A percentile compares a stretch with the other conserved stretches of the same genome.
Evolutionary conservation across 2,329 filamentous ascomycete species (phyloP).

Genomic region (Torrubiella hemipterigena): DNA sequence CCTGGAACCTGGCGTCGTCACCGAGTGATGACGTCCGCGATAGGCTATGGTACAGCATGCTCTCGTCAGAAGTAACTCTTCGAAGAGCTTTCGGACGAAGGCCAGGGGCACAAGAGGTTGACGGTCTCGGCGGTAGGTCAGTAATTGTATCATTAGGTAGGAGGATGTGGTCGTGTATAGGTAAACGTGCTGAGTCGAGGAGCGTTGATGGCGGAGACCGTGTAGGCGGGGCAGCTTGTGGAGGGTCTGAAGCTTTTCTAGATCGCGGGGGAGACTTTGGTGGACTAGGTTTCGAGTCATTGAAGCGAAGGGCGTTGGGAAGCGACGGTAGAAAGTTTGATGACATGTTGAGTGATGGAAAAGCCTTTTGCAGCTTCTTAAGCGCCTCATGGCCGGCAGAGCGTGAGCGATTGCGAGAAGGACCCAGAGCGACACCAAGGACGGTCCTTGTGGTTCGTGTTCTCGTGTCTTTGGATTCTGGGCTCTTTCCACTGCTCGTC

Average conservation of each 20-base stretch:
- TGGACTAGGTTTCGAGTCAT: constrained; percentile 9
- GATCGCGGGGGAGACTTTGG: constrained; percentile 9
- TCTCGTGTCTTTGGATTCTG: constrained; percentile 2
- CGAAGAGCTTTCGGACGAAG: constrained; percentile 15
- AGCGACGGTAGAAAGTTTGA: constrained; percentile 27
- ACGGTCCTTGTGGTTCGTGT: constrained; percentile 14
- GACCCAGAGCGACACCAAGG: constrained; percentile 34
- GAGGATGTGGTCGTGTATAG: too few relatives aligned
- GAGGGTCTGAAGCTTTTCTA: not conserved
- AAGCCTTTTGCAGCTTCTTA: constrained; percentile 41
- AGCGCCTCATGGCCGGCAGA: constrained; percentile 46
- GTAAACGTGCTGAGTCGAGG: too few relatives aligned
- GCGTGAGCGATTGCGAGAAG: constrained; percentile 35
- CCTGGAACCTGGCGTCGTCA: constrained; percentile 68
- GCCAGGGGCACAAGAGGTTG: not conserved
- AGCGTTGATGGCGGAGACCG: too few relatives aligned
- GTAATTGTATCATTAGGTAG: constrained; percentile 1
- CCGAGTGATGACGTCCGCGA: constrained; percentile 75
- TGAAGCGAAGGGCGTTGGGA: constrained; percentile 12
- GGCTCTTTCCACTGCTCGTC: not conserved
- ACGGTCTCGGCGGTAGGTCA: not conserved
- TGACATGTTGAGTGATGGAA: constrained; percentile 35
- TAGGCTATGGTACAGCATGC: constrained; percentile 60
- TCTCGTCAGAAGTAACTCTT: constrained; percentile 48
- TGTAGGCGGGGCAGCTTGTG: too few relatives aligned